These are phyloP conservation scores for Arabidopsis hybrid DNA, from an alignment of 441 rosid genomes.

Conservation along the genomic window DNA sequence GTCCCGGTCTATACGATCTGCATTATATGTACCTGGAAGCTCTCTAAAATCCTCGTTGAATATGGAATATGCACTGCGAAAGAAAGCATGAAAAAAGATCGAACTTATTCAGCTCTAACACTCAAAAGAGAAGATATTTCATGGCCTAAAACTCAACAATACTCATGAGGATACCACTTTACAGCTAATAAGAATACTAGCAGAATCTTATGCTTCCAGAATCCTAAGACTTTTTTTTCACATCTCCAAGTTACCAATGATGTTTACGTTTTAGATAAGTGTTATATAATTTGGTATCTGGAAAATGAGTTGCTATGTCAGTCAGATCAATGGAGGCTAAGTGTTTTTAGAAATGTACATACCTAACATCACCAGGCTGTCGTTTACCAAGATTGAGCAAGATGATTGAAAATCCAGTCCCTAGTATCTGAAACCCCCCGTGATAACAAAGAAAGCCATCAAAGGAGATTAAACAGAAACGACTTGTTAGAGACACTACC, in stretches of 20 bases:
- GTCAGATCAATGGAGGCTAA: constrained; percentile 7
- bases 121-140: not conserved
- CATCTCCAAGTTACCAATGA: not conserved
- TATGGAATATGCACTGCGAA: constrained; percentile 81
- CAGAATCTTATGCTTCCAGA: constrained; percentile 42
- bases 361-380: constrained; percentile 92
- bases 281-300: not conserved
- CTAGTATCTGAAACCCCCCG: constrained; percentile 67
- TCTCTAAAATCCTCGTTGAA: constrained; percentile 93
- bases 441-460: not conserved
- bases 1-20: constrained; percentile 81
- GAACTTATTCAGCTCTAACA: not conserved
- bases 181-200: constrained; percentile 41
- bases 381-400: constrained; percentile 83
- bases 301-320: not conserved
- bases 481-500: not conserved
- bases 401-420: constrained; percentile 77
- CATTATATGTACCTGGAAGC: constrained; percentile 92
- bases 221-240: constrained; percentile 1
- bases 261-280: constrained; percentile 24
- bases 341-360: constrained; percentile 18
- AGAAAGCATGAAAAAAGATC: constrained; percentile 19
- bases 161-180: constrained; percentile 8
- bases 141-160: constrained; percentile 4
- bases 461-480: constrained; percentile 6